Evolutionary conservation across 768 basidiomycete genomes (phyloP), one percentile per base, ranked within the genome.

Genomic region (Suillus decipiens): DNA sequence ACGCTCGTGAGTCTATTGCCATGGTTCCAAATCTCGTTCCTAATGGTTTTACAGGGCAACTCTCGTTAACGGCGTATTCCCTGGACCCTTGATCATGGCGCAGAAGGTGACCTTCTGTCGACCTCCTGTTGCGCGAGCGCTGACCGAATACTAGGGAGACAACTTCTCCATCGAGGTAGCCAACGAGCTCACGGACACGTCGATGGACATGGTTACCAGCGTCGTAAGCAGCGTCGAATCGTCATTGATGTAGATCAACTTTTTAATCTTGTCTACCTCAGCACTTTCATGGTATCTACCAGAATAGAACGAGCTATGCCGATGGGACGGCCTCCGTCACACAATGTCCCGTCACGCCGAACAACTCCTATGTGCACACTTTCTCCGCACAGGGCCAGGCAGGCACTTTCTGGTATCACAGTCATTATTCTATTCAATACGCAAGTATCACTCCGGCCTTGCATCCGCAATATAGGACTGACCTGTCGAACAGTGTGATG

Each of bases 221-320:
- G 79, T 87, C 39, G 85, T 86, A 36, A 65, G 82, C 67, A 34
- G 8, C 9, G 47, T 15, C 15, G 36, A 22, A 34, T 33, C 2
- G 9, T 33, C 24, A 2, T 12, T 8, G 15, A 36, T 57, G 15
- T 19, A 47, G 5, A 17, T 55, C 39, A 8, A 67, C n/a, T 22
- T 12, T 42, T 42, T 43, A 14, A 9, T 12, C 28, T 28, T 28
- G n/a, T 47, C 19, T 7, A 4, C 15, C 1, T 3, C 10, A 86
- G 85, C 84, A 86, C 65, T 85, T 82, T 83, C 85, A 86, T 67
- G 84, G 85, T 1, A 68, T 86, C 54, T 76, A 72, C 58, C 84
- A 85, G 67, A 68, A 70, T 1, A 61, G 65, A 2, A 78, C 80
- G 5, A 81, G 76, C 61, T 81, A 74, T 71, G 80, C 76, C 0